Evolutionary conservation across 2,329 filamentous ascomycete species (phyloP).

Genomic region (Penicillium sp.): DNA sequence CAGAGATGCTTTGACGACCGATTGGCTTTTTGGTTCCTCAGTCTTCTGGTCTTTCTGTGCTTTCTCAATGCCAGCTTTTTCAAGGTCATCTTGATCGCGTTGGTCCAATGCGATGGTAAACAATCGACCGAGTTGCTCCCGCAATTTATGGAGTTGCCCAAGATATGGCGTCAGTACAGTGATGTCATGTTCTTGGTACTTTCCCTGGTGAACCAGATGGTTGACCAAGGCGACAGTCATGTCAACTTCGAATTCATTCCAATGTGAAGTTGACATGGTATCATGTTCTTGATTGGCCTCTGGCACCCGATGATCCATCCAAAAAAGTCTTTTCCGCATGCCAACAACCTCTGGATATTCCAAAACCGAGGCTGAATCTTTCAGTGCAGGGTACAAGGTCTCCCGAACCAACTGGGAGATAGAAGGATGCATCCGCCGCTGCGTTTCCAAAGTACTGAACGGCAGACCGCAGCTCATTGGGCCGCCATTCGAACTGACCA

Average conservation of each 20-base stretch:
- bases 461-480: background rate
- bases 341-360: constrained; percentile 10
- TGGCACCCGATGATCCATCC: constrained; percentile 41
- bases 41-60: too few species aligned
- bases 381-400: background rate
- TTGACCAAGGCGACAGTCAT: constrained; percentile 59
- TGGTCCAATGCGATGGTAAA: constrained; percentile 62
- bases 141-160: constrained; percentile 48
- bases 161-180: constrained; percentile 62
- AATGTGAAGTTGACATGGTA: constrained; percentile 40
- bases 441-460: constrained; percentile 1
- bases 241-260: constrained; percentile 53
- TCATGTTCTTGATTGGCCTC: constrained; percentile 36
- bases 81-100: constrained; percentile 53
- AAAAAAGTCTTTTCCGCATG: constrained; percentile 17
- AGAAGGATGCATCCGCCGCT: constrained; percentile 11
- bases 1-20: constrained; percentile 41
- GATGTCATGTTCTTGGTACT: constrained; percentile 56
- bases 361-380: background rate
- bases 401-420: constrained; percentile 1
- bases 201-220: constrained; percentile 61
- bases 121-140: constrained; percentile 32
- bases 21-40: background rate
- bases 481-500: constrained; percentile 1
- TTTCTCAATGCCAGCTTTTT: constrained; percentile 36